phyloP scores from a whole-genome alignment of 2,329 filamentous ascomycete species.

The Blastomyces emzantsi region DNA sequence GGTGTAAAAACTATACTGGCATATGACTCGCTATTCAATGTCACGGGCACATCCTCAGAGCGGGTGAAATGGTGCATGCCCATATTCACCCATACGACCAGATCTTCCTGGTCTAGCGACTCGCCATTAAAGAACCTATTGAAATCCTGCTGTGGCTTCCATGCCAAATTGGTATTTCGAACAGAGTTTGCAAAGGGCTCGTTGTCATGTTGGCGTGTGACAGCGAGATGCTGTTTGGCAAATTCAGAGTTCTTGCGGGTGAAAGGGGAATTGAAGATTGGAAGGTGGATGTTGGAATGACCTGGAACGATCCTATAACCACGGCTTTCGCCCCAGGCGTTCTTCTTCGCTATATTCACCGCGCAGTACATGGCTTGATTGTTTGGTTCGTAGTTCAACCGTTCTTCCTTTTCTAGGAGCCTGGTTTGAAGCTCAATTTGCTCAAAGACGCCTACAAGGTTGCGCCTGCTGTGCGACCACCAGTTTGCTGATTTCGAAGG shows the following conservation, averaged over 20 bases:
- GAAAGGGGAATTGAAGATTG: constrained; percentile 42
- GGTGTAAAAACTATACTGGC: constrained; percentile 2
- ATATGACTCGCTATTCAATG: constrained; percentile 28
- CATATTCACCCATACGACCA: constrained; percentile 46
- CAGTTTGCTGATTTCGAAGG: constrained; percentile 34
- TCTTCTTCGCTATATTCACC: constrained; percentile 44
- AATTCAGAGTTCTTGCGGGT: constrained; percentile 41
- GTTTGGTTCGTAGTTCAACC: constrained; percentile 44
- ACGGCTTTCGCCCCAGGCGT: constrained; percentile 44
- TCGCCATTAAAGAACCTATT: constrained; percentile 39
- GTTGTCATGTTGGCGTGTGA: constrained; percentile 27
- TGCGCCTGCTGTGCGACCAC: constrained; percentile 22
- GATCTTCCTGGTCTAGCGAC: constrained; percentile 32
- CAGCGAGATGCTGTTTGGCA: constrained; percentile 45
- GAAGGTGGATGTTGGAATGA: constrained; percentile 36
- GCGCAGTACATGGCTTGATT: constrained; percentile 41
- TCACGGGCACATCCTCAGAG: constrained; percentile 47
- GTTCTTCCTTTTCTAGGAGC: constrained; percentile 35
- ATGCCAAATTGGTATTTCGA: constrained; percentile 11
- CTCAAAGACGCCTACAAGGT: constrained; percentile 22
- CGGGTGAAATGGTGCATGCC: constrained; percentile 53
- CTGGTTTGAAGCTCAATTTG: constrained; percentile 39
- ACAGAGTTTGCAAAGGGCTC: constrained; percentile 14
- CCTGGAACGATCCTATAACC: constrained; percentile 31
- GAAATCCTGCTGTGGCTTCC: constrained; percentile 32